Percentiles rank a stretch among this genome's conserved stretches.
These are phyloP conservation scores for Orbilia quercus DNA, from an alignment of 2,329 filamentous ascomycete genomes.

Conservation along the genomic window DNA sequence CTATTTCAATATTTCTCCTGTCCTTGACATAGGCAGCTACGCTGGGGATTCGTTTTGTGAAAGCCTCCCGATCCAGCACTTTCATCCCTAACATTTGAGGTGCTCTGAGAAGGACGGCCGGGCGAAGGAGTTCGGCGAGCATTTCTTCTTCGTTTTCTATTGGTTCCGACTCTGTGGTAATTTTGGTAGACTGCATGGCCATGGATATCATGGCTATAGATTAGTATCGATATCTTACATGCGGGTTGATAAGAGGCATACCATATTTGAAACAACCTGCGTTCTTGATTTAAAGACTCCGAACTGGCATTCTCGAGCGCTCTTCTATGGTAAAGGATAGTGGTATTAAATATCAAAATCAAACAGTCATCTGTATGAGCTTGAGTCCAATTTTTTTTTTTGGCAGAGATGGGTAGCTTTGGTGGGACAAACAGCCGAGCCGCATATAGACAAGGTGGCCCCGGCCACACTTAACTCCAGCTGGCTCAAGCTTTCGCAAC, in stretches of 20 bases:
- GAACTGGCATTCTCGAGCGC: constrained; percentile 13
- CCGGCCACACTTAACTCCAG: too few species aligned
- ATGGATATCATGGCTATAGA: neutral
- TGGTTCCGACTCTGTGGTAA: constrained; percentile 12
- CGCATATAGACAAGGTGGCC: neutral
- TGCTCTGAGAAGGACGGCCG: constrained; percentile 38
- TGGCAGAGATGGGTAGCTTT: constrained; percentile 8
- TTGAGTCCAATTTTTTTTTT: constrained; percentile 14
- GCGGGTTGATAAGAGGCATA: constrained; percentile 41
- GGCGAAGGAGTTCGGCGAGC: constrained; percentile 14
- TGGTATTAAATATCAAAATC: neutral
- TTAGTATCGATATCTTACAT: neutral
- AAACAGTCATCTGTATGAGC: neutral
- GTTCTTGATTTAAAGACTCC: constrained; percentile 2
- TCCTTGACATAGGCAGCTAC: constrained; percentile 83
- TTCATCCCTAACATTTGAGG: constrained; percentile 59
- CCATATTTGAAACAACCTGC: constrained; percentile 21
- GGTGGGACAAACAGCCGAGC: constrained; percentile 23
- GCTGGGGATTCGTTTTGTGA: constrained; percentile 78
- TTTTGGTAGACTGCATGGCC: constrained; percentile 20
- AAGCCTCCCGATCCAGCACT: constrained; percentile 83
- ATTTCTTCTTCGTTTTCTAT: constrained; percentile 30
- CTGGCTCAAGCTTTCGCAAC: constrained; percentile 3
- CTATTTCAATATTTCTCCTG: constrained; percentile 77
- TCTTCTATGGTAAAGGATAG: neutral